phyloP scores from a whole-genome alignment of 345 rosid species.

The Cardamine resedifolia region DNA sequence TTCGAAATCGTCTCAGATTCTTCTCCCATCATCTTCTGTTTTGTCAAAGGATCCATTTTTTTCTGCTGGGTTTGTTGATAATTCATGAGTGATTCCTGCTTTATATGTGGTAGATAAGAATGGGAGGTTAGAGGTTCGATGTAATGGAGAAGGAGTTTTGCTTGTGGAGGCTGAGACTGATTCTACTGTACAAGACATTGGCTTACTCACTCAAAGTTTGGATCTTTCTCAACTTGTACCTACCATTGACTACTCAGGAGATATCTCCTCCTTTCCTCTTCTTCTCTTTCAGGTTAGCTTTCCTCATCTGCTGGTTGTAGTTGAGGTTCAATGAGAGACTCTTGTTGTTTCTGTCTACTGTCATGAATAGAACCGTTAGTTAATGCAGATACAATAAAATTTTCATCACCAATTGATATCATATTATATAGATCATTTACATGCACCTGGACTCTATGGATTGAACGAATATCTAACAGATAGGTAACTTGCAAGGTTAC shows the following conservation, averaged over 20 bases:
- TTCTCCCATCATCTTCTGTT: background rate
- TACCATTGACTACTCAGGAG: slow-evolving; percentile 31
- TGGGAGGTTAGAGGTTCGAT: slow-evolving; percentile 44
- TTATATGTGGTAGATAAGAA: slow-evolving; percentile 20
- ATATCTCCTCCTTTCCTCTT: slow-evolving; percentile 39
- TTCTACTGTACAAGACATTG: slow-evolving; percentile 26
- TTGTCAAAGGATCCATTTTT: background rate
- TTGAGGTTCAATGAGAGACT: background rate
- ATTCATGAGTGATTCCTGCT: background rate
- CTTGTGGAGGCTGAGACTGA: slow-evolving; percentile 39
- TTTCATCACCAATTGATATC: background rate
- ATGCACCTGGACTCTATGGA: background rate
- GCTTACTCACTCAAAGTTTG: slow-evolving; percentile 14
- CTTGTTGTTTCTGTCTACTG: background rate
- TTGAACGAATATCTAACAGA: slow-evolving; percentile 1
- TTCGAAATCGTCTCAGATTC: background rate
- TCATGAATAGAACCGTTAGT: background rate
- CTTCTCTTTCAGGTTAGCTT: slow-evolving; percentile 37
- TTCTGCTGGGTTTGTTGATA: background rate
- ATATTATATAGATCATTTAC: background rate
- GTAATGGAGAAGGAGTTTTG: slow-evolving; percentile 48
- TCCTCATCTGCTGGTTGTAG: background rate
- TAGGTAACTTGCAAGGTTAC: slow-evolving; percentile 36
- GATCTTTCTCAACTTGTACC: slow-evolving; percentile 37
- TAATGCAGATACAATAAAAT: background rate